Conservation (phyloP, 179 eudicot species). For the Camellia oleifera region DNA sequence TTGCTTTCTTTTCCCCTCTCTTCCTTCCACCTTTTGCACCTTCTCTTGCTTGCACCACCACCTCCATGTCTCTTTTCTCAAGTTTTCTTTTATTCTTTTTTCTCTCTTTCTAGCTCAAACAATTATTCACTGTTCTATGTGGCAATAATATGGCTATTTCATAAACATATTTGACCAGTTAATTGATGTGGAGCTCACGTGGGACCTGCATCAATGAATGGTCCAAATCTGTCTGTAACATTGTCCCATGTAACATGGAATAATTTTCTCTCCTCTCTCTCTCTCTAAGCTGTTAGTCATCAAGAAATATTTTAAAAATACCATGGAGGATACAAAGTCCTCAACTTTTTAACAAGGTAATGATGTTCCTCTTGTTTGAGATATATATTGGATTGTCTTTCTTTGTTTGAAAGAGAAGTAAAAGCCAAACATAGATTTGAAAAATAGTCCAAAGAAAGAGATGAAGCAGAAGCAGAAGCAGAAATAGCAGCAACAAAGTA, state of each 20-base stretch:
- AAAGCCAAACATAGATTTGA: constrained; percentile 10
- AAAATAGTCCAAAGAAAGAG: neutral
- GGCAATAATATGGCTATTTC: too few relatives aligned
- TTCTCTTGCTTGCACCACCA: constrained; percentile 13
- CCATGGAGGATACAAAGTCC: constrained; percentile 21
- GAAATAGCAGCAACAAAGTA: neutral
- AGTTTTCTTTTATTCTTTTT: constrained; percentile 5
- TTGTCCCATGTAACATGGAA: too few relatives aligned
- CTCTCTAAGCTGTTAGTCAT: neutral
- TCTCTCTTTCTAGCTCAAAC: constrained; percentile 7
- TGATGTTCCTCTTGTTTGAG: constrained; percentile 22
- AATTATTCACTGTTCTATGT: too few relatives aligned
- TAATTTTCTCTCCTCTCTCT: neutral
- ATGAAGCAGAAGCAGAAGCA: constrained; percentile 4
- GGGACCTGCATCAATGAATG: too few relatives aligned
- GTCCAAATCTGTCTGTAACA: too few relatives aligned
- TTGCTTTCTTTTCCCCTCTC: constrained; percentile 16
- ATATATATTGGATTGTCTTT: constrained; percentile 13
- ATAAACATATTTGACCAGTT: too few relatives aligned
- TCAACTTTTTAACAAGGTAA: constrained; percentile 27
- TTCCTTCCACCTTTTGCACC: constrained; percentile 13
- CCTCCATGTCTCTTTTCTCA: constrained; percentile 9
- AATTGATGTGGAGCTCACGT: too few relatives aligned
- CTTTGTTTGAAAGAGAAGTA: constrained; percentile 1
- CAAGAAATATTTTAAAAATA: neutral